Evolutionary conservation across 768 basidiomycete genomes (phyloP), one percentile per base, ranked within the genome.

Genomic region (Trametes gibbosa): DNA sequence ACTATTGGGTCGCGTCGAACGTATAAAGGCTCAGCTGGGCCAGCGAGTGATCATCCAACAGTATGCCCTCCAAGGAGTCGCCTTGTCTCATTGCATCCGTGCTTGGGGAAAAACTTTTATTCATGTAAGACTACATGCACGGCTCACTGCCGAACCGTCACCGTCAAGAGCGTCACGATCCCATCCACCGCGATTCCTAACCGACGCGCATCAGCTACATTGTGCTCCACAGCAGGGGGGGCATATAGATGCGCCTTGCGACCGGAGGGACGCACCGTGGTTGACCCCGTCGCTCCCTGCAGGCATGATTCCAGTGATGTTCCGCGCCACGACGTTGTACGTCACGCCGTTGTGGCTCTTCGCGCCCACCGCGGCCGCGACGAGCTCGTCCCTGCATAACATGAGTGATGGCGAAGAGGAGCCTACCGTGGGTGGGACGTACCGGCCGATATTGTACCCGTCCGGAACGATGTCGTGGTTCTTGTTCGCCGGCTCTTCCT

Each of bases 181-280:
- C 84, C 84, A 63, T 84, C 84, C 34, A 76, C 78, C 10, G 84
- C 77, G 49, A 85, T 86, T 24, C 75, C 84, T 83, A 56, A 1
- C 21, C 29, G 52, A 41, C 14, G 7, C 8, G 3, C 13, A 23
- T 54, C 6, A 49, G 45, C n/a, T n/a, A n/a, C n/a, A n/a, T n/a
- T n/a, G n/a, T n/a, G n/a, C n/a, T n/a, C n/a, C n/a, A n/a, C n/a
- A n/a, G n/a, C n/a, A n/a, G n/a, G n/a, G n/a, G n/a, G n/a, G n/a
- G n/a, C n/a, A n/a, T n/a, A n/a, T n/a, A n/a, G n/a, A n/a, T n/a
- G n/a, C n/a, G n/a, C n/a, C n/a, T n/a, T n/a, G n/a, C n/a, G n/a
- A n/a, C n/a, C n/a, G n/a, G 9, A 17, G 5, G 40, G 9, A 42
- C 71, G 17, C 49, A 81, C 81, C 79, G 29, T 81, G 81, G 55